Evolutionary conservation across 140 eudicot genomes (phyloP).

Genomic region (Erigeron philadelphicus): DNA sequence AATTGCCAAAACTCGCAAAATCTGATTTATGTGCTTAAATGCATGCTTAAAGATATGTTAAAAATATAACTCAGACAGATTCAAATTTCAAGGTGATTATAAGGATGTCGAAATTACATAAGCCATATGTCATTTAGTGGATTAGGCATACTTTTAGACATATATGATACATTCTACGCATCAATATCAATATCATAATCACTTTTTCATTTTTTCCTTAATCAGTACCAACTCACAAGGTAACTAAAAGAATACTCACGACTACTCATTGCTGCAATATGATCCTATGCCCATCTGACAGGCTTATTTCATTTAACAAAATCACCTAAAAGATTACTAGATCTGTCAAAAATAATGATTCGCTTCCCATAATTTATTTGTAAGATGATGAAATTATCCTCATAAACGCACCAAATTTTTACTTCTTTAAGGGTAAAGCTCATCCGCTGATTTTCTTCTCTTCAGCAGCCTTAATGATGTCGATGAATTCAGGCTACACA

Average conservation of each 20-base stretch:
- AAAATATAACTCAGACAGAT: too few relatives aligned
- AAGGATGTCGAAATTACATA: too few relatives aligned
- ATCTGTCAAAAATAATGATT: neutral
- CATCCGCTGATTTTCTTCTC: slow-evolving; percentile 37
- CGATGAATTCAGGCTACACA: slow-evolving; percentile 53
- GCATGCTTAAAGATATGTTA: too few relatives aligned
- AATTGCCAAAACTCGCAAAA: too few relatives aligned
- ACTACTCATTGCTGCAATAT: neutral
- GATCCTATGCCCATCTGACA: neutral
- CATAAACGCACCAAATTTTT: slow-evolving; percentile 1
- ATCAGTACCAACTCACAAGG: neutral
- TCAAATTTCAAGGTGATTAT: too few relatives aligned
- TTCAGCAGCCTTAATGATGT: slow-evolving; percentile 61
- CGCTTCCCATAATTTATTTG: neutral
- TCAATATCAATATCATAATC: too few relatives aligned
- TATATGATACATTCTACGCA: too few relatives aligned
- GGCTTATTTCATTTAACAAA: slow-evolving; percentile 3
- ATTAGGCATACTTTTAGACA: too few relatives aligned
- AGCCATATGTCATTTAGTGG: neutral
- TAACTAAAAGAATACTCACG: neutral
- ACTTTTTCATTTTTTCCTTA: neutral
- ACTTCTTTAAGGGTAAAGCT: neutral
- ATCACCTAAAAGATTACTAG: neutral
- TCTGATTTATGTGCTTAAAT: too few relatives aligned
- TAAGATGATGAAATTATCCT: neutral